phyloP scores from a whole-genome alignment of 2,329 filamentous ascomycete genomes.

The Rutstroemia sp. region DNA sequence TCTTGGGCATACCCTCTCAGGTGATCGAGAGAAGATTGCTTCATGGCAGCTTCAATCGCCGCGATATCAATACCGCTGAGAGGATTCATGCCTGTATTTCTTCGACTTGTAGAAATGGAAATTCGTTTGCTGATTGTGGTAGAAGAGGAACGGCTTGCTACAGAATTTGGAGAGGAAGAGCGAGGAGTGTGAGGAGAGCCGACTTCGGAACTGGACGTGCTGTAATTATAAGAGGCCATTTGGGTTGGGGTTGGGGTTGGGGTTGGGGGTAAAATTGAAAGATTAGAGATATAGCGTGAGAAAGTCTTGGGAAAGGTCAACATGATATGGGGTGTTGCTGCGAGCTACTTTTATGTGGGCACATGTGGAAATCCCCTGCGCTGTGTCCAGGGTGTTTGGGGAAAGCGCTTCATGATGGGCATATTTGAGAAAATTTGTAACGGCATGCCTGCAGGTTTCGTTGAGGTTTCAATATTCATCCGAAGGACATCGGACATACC shows the following conservation, averaged over 20 bases:
- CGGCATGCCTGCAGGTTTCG: slow-evolving; percentile 23
- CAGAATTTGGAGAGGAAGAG: slow-evolving; percentile 23
- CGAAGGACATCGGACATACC: not conserved
- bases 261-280: not conserved
- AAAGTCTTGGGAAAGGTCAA: slow-evolving; percentile 7
- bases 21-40: slow-evolving; percentile 51
- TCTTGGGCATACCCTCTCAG: slow-evolving; percentile 53
- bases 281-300: slow-evolving; percentile 4
- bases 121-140: slow-evolving; percentile 25
- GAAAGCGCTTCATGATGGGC: not conserved
- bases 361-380: slow-evolving; percentile 9
- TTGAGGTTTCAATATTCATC: slow-evolving; percentile 21
- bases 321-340: slow-evolving; percentile 17
- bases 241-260: no score
- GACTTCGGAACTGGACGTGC: slow-evolving; percentile 21
- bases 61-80: slow-evolving; percentile 40
- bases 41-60: slow-evolving; percentile 53
- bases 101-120: slow-evolving; percentile 23
- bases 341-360: slow-evolving; percentile 15
- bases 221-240: slow-evolving; percentile 26
- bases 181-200: slow-evolving; percentile 1
- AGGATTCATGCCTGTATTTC: slow-evolving; percentile 22
- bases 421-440: slow-evolving; percentile 12
- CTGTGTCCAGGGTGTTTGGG: not conserved
- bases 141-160: slow-evolving; percentile 23